Percentiles rank a stretch among this genome's conserved stretches.
phyloP scores from a whole-genome alignment of 2,329 filamentous ascomycete species.

The Trichoderma atroviride region DNA sequence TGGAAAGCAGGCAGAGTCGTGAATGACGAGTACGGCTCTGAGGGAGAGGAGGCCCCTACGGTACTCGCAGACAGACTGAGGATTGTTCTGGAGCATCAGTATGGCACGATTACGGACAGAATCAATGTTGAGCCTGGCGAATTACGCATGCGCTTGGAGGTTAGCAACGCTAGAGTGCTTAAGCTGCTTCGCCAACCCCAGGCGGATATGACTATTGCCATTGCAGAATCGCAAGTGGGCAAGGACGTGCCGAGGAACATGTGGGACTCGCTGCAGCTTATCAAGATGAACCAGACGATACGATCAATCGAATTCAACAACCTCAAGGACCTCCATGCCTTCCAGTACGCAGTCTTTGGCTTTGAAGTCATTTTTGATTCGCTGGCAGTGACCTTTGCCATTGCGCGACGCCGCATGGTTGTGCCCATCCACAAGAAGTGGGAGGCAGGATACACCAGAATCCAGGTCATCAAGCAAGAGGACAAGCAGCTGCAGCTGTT shows the following conservation, averaged over 20 bases:
- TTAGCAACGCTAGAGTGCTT: slow-evolving; percentile 62
- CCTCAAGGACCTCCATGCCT: slow-evolving; percentile 71
- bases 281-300: slow-evolving; percentile 64
- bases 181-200: slow-evolving; percentile 73
- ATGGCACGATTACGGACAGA: slow-evolving; percentile 79
- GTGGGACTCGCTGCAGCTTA: slow-evolving; percentile 61
- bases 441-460: slow-evolving; percentile 77
- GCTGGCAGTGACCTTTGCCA: slow-evolving; percentile 73
- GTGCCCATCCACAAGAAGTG: slow-evolving; percentile 94
- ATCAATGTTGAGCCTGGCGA: slow-evolving; percentile 81
- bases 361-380: slow-evolving; percentile 76
- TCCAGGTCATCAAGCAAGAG: slow-evolving; percentile 74
- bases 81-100: slow-evolving; percentile 73
- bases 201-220: slow-evolving; percentile 73
- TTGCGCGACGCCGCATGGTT: slow-evolving; percentile 83
- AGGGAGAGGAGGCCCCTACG: slow-evolving; percentile 62
- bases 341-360: slow-evolving; percentile 78
- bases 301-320: slow-evolving; percentile 71
- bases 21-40: slow-evolving; percentile 68
- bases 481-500: slow-evolving; percentile 77
- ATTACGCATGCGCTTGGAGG: slow-evolving; percentile 66
- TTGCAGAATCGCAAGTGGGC: slow-evolving; percentile 67
- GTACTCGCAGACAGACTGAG: slow-evolving; percentile 77
- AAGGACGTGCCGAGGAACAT: slow-evolving; percentile 66
- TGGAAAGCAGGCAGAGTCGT: slow-evolving; percentile 74